Evolutionary conservation across 2,329 filamentous ascomycete genomes (phyloP).

Genomic region (Exophiala dermatitidis): DNA sequence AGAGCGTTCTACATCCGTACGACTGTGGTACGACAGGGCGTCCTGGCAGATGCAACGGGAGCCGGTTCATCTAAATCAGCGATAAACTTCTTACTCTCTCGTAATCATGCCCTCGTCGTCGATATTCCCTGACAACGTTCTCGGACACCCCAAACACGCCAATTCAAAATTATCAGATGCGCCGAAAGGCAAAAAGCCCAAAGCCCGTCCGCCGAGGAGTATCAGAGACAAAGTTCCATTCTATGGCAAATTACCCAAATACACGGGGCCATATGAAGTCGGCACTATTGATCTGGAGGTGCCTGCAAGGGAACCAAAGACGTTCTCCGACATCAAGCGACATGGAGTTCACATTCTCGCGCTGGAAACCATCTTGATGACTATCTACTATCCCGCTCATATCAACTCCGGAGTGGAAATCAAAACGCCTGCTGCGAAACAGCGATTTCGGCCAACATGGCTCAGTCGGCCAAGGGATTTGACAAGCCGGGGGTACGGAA

Average conservation of each 20-base stretch:
- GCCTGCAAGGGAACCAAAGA: conserved; percentile 41
- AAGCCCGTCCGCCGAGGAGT: conserved; percentile 40
- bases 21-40: too few relatives aligned
- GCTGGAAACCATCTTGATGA: conserved; percentile 56
- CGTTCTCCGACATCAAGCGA: conserved; percentile 47
- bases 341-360: conserved; percentile 43
- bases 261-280: conserved; percentile 48
- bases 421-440: conserved; percentile 36
- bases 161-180: conserved; percentile 8
- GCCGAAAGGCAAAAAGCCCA: conserved; percentile 30
- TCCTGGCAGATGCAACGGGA: too few relatives aligned
- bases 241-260: conserved; percentile 42
- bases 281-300: conserved; percentile 52
- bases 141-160: conserved; percentile 17
- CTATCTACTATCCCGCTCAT: conserved; percentile 58
- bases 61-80: too few relatives aligned
- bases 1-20: too few relatives aligned
- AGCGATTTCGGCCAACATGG: conserved; percentile 54
- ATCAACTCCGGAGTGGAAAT: conserved; percentile 36
- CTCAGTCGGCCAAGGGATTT: conserved; percentile 51
- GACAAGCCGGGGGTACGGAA: conserved; percentile 56
- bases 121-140: conserved; percentile 22
- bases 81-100: too few relatives aligned
- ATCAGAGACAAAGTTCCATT: conserved; percentile 45
- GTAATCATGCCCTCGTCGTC: conserved; percentile 6